phyloP scores from a whole-genome alignment of 345 rosid species.

The Eucalyptus paniculata region DNA sequence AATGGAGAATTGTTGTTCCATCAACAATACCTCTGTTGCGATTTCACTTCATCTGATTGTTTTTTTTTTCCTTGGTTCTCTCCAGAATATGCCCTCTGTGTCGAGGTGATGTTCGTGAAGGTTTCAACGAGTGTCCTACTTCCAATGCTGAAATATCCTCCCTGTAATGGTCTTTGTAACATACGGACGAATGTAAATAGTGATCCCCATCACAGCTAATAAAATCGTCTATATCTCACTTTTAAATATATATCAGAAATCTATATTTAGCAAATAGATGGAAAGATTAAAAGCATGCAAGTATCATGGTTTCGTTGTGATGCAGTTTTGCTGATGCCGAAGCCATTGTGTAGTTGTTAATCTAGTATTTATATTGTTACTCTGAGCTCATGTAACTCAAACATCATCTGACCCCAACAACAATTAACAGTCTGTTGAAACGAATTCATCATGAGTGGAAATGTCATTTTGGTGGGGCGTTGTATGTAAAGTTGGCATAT shows the following conservation, averaged over 20 bases:
- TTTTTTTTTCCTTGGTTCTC: background rate
- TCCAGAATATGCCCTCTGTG: slow-evolving; percentile 69
- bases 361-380: background rate
- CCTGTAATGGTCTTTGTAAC: slow-evolving; percentile 11
- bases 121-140: slow-evolving; percentile 1
- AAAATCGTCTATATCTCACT: background rate
- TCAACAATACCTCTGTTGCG: background rate
- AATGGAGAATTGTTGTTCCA: background rate
- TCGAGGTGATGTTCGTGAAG: slow-evolving; percentile 55
- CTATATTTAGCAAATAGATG: background rate
- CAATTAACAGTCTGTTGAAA: background rate
- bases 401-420: background rate
- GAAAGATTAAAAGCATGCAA: background rate
- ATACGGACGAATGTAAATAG: background rate
- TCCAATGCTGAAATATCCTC: slow-evolving; percentile 16
- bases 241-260: background rate
- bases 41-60: background rate
- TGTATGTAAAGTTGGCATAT: background rate
- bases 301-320: background rate
- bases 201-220: background rate
- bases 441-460: background rate
- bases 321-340: background rate
- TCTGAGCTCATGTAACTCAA: background rate
- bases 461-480: background rate
- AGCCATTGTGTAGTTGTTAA: background rate